Base-by-base conservation (phyloP, 2,329 filamentous ascomycete species). In the Furcasterigmium furcatum region DNA sequence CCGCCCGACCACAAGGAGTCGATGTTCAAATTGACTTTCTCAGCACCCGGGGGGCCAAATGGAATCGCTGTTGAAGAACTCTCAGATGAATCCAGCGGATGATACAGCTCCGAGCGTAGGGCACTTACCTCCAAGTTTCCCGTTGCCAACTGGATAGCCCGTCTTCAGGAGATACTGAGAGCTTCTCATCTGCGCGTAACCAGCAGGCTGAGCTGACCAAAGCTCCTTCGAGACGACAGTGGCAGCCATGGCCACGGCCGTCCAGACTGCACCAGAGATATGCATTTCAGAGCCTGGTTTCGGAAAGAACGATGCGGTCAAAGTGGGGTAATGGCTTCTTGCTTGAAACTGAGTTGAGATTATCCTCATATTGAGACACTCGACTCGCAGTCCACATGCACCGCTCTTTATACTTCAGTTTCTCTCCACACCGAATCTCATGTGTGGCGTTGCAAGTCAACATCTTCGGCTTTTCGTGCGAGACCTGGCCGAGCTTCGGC, bases 1-100 rank as follows among this genome's bases (percentile, higher is more conserved):
- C 74, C 74, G 3, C 72, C 73, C 3, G 68, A 70, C 74, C 73
- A 78, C 2, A 78, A 51, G 2, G 63, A 71, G 46, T 79, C 74
- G 16, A 74, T 51, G 41, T 78, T 78, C 30, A 77, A 45, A 18
- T 61, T 65, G 5, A 76, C 43, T 20, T 63, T 67, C 41, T 76
- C 73, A 2, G 57, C 50, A 3, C 68, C 67, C 0, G 72, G 63
- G 14, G 58, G 49, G 1, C 74, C 73, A 45, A 71, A 71, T 1
- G 70, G 63, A 24, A 76, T 65, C 3, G 64, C 70, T 63, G 34
- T 22, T 4, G 8, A 30, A 14, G 14, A 1, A 24, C 40, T 12
- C 19, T 39, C 2, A 41, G 14, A 5, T n/a, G 2, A 19, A 18
- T 21, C 14, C 14, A 16, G n/a, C n/a, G n/a, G n/a, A n/a, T n/a